These are phyloP conservation scores for Centella asiatica DNA, from an alignment of 129 eudicot species.

Conservation along the genomic window DNA sequence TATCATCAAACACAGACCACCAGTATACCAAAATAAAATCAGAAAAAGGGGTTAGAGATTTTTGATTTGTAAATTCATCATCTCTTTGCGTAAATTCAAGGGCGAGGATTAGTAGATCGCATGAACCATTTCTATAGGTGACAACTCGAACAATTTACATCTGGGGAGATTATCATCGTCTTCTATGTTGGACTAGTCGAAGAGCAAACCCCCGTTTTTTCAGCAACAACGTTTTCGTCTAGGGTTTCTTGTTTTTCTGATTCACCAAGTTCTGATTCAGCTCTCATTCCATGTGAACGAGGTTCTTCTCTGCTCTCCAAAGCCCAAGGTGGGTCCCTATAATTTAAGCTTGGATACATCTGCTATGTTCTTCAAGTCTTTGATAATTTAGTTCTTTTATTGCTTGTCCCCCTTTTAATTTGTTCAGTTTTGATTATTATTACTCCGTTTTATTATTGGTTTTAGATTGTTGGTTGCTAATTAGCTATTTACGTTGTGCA, in stretches of 20 bases:
- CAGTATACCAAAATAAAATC: no score
- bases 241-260: not conserved
- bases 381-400: not conserved
- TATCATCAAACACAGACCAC: no score
- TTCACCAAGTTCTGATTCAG: not conserved
- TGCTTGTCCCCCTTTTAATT: not conserved
- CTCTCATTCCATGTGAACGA: not conserved
- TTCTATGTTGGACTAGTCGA: not conserved
- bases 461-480: not conserved
- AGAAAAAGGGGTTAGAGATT: not conserved
- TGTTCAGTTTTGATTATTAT: no score
- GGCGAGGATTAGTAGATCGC: not conserved
- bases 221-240: not conserved
- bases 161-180: no score
- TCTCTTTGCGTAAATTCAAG: not conserved
- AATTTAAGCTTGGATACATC: no score
- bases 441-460: no score
- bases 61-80: not conserved
- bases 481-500: not conserved
- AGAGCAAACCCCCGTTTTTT: not conserved
- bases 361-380: not conserved
- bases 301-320: not conserved
- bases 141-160: not conserved
- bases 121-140: slow-evolving; percentile 4
- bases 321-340: not conserved